Conservation (phyloP, 2,329 filamentous ascomycete genomes). For the Fusarium acutatum region DNA sequence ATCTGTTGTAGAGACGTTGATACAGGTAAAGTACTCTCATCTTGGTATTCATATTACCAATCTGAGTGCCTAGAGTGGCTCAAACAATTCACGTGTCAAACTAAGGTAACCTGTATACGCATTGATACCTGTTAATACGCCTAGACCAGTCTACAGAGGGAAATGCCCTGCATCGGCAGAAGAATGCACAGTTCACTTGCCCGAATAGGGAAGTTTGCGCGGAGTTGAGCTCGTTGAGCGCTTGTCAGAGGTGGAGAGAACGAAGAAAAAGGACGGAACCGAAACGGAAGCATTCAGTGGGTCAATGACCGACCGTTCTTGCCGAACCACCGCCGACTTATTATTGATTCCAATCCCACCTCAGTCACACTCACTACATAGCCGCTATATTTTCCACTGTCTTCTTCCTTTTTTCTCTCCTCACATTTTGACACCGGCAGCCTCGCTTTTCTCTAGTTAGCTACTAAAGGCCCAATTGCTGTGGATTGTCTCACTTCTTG, state of each 20-base stretch:
- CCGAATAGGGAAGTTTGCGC: conserved; percentile 22
- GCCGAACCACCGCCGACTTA: conserved; percentile 36
- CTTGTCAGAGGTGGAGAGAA: neutral
- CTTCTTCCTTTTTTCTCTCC: neutral
- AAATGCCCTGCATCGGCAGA: conserved; percentile 2
- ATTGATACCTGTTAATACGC: neutral
- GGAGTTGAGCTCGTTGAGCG: conserved; percentile 9
- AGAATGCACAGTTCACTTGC: conserved; percentile 25
- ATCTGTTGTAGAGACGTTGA: neutral
- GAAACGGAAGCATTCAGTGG: conserved; percentile 37
- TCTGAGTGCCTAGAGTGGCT: neutral
- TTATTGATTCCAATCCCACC: neutral
- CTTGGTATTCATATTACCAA: neutral
- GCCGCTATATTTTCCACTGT: conserved; percentile 20
- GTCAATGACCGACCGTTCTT: conserved; percentile 35
- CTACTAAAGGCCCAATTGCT: conserved; percentile 19
- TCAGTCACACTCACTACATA: conserved; percentile 4
- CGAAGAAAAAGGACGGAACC: conserved; percentile 28
- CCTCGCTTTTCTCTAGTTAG: neutral
- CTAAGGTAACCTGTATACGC: neutral
- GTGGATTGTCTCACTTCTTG: conserved; percentile 13
- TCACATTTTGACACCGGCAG: neutral
- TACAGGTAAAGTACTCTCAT: neutral
- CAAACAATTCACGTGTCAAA: conserved; percentile 16
- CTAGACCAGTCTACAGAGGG: neutral